Evolutionary conservation across 208 protist species (phyloP).

Genomic region (Acanthamoeba sp.): DNA sequence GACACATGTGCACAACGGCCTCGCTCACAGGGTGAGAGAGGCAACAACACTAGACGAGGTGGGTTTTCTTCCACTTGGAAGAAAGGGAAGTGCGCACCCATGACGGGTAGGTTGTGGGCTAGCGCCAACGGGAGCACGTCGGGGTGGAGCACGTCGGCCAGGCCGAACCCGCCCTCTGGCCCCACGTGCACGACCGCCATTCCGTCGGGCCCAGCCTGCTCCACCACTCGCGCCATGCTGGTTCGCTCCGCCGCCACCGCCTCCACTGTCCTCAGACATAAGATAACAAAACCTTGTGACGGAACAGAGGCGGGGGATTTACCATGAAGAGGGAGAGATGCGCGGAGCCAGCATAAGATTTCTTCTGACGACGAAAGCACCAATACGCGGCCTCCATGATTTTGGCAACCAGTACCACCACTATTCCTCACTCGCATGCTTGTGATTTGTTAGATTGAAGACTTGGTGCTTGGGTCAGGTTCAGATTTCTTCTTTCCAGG

Average conservation of each 20-base stretch:
- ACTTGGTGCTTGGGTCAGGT: no score
- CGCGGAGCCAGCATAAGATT: not conserved
- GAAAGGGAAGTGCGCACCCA: not conserved
- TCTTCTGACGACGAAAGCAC: not conserved
- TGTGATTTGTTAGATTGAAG: no score
- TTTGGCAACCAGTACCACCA: not conserved
- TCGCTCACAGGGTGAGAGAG: no score
- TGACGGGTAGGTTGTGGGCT: not conserved
- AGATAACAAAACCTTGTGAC: not conserved
- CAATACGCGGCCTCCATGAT: not conserved
- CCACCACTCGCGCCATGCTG: not conserved
- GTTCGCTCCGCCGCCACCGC: not conserved
- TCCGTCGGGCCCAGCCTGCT: not conserved
- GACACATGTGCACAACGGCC: no score
- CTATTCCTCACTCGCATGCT: not conserved
- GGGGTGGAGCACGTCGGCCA: not conserved
- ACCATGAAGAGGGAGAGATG: not conserved
- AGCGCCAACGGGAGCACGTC: not conserved
- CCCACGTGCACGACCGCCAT: not conserved
- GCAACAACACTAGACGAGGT: no score
- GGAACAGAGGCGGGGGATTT: not conserved
- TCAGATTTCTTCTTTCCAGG: no score
- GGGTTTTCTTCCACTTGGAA: not conserved
- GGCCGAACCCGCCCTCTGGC: not conserved
- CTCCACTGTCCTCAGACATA: not conserved